Evolutionary conservation across 2,329 filamentous ascomycete genomes (phyloP).

Genomic region (Fusarium cicatricum): DNA sequence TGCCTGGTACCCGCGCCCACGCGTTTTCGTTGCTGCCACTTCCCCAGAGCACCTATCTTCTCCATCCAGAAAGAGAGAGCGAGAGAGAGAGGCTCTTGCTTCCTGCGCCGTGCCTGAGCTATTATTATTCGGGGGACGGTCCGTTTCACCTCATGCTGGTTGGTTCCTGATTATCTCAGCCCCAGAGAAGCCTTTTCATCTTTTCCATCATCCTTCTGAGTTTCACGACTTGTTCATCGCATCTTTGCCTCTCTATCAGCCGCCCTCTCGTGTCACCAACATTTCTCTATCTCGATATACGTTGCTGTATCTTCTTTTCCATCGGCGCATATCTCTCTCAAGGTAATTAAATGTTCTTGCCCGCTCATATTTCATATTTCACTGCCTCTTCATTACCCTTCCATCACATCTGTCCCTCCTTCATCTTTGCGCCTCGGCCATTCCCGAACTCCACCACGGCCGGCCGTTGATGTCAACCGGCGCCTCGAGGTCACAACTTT

Average conservation of each 20-base stretch:
- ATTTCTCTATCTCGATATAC: not conserved
- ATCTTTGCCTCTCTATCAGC: not conserved
- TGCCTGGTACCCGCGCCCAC: slow-evolving; percentile 29
- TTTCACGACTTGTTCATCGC: not conserved
- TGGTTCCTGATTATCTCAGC: slow-evolving; percentile 32
- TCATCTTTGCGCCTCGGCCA: not conserved
- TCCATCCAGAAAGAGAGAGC: slow-evolving; percentile 12
- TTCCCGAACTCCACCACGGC: slow-evolving; percentile 1
- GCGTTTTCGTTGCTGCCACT: slow-evolving; percentile 14
- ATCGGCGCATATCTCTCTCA: not conserved
- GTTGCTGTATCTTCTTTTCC: not conserved
- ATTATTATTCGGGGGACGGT: slow-evolving; percentile 12
- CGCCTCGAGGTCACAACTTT: not conserved
- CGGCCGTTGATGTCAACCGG: not conserved
- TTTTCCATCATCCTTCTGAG: not conserved
- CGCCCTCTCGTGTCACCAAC: not conserved
- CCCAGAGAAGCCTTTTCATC: not conserved
- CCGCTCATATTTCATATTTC: slow-evolving; percentile 1
- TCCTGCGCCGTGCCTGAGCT: slow-evolving; percentile 19
- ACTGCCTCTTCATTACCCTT: not conserved
- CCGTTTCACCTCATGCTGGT: slow-evolving; percentile 15
- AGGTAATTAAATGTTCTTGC: not conserved
- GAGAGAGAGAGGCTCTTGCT: slow-evolving; percentile 19
- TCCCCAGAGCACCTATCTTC: slow-evolving; percentile 30
- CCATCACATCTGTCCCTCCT: not conserved